Evolutionary conservation across 768 basidiomycete genomes (phyloP).

Genomic region (Russula sp.): DNA sequence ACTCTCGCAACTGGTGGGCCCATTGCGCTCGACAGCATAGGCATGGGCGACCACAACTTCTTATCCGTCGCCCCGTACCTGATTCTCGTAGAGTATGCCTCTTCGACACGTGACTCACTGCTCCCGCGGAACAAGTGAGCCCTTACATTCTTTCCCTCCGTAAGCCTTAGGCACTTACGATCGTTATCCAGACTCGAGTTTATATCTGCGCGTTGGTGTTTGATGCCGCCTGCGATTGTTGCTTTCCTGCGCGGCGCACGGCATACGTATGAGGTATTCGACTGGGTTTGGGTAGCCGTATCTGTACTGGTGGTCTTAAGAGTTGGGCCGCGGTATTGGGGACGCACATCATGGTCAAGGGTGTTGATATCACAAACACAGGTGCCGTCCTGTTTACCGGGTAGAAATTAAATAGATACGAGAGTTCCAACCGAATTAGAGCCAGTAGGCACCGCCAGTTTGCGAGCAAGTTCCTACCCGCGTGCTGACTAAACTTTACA

Average conservation of each 20-base stretch:
- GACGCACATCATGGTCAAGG: conserved; percentile 8
- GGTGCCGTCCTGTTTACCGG: background rate
- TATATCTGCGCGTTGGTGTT: conserved; percentile 52
- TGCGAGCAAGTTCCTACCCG: too few species aligned
- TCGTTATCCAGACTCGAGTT: conserved; percentile 25
- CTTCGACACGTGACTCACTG: conserved; percentile 42
- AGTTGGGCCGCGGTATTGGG: conserved; percentile 41
- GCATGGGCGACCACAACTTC: conserved; percentile 71
- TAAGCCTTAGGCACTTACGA: background rate
- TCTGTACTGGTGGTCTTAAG: conserved; percentile 46
- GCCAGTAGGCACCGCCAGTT: too few species aligned
- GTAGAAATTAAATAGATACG: too few species aligned
- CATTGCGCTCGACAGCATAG: conserved; percentile 74
- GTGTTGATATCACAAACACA: background rate
- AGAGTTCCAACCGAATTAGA: too few species aligned
- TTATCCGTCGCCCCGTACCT: conserved; percentile 63
- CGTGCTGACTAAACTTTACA: background rate
- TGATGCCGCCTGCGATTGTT: conserved; percentile 47
- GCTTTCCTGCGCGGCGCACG: conserved; percentile 71
- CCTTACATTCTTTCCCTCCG: background rate
- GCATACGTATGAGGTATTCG: conserved; percentile 62
- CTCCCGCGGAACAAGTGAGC: conserved; percentile 31
- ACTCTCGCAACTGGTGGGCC: conserved; percentile 78
- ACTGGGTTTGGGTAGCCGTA: conserved; percentile 51
- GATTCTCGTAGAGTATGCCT: conserved; percentile 58